Base-by-base conservation (phyloP, 495 filamentous ascomycete species). In the Aspergillus cavernicola region DNA sequence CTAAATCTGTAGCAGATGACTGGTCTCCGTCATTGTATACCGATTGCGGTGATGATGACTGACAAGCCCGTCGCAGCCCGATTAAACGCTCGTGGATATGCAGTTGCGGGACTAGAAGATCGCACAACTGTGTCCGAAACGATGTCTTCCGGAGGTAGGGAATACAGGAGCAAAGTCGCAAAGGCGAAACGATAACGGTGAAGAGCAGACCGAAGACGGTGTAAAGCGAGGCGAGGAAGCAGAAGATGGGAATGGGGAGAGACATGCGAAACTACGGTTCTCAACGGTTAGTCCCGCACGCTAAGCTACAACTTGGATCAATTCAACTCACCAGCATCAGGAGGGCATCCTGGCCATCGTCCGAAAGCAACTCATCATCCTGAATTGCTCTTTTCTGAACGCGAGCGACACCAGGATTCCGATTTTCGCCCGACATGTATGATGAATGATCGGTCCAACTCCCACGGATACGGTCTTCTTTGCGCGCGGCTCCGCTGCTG, bases 211-310 rank as follows among this genome's bases (percentile, higher is more conserved):
- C 68, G 53, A 75, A 63, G 39, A 77, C 60, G 23, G 76, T 73
- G 53, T 80, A 81, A 28, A 78, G 33, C 15, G 66, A 62, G 15
- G 72, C 65, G 32, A 59, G 44, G 11, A 75, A 47, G 37, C 73
- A 70, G 60, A 77, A 71, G n/a, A 78, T 37, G 8, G 77, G 77
- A 16, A 78, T 64, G 3, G 74, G 68, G 18, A 72, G 38, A 38
- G 77, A 79, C 29, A 80, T 68, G 48, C 76, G 75, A 57, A 78
- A 69, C 78, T 81, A 53, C 11, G 33, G 52, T 29, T 29, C 40
- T n/a, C 38, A 35, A 41, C 52, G 47, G 55, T 64, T 54, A 64
- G 57, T 49, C 20, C 50, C 43, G 38, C 39, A 52, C 18, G 33
- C 19, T 33, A 33, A 35, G 20, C 3, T 20, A 28, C 16, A 16